Conservation (phyloP, 1,284 basidiomycete species). For the Apiotrichum akiyoshidainum region DNA sequence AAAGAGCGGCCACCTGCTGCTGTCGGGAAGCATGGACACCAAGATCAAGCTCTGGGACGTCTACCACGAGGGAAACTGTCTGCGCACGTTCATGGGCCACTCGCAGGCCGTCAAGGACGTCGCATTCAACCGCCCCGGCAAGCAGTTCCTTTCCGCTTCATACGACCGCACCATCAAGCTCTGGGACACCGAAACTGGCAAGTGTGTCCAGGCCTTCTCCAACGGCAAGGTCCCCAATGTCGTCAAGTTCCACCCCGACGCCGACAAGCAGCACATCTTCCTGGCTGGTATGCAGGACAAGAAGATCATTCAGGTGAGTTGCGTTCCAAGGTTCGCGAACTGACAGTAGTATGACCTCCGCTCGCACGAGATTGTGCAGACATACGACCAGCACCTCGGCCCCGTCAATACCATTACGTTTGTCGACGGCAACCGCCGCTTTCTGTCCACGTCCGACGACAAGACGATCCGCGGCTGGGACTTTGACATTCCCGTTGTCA, state of each 20-base stretch:
- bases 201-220: conserved; percentile 90
- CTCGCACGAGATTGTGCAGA: conserved; percentile 89
- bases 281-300: conserved; percentile 98
- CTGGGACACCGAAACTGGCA: conserved; percentile 96
- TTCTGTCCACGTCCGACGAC: conserved; percentile 98
- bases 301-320: conserved; percentile 78
- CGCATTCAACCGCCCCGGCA: conserved; percentile 88
- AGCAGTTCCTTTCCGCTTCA: conserved; percentile 82
- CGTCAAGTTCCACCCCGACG: conserved; percentile 89
- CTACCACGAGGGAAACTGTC: conserved; percentile 92
- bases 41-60: conserved; percentile 99
- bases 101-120: conserved; percentile 95
- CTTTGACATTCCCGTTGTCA: conserved; percentile 96
- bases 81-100: conserved; percentile 97
- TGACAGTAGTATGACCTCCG: conserved; percentile 95
- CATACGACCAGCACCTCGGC: conserved; percentile 97
- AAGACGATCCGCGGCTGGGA: conserved; percentile 99
- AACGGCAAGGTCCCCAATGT: conserved; percentile 97
- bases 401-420: conserved; percentile 99
- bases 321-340: conserved; percentile 52
- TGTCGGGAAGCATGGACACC: conserved; percentile 96
- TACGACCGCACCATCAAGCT: conserved; percentile 98
- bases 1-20: conserved; percentile 82
- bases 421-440: conserved; percentile 89
- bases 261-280: conserved; percentile 94